These are phyloP conservation scores for Styphnolobium japonicum DNA, from an alignment of 306 rosid genomes.

Conservation along the genomic window DNA sequence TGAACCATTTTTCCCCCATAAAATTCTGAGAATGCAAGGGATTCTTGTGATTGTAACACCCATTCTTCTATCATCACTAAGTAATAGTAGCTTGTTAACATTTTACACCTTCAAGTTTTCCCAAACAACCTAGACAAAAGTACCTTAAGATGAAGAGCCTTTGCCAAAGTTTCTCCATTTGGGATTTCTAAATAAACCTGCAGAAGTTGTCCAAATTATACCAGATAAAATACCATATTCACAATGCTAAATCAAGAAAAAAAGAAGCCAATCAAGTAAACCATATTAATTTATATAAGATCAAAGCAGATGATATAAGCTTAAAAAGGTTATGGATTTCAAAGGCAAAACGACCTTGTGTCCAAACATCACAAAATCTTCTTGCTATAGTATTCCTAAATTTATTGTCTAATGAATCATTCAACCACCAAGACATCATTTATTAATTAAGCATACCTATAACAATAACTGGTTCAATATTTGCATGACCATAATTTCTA, in stretches of 20 bases:
- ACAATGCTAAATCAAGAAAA: background rate
- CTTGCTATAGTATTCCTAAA: background rate
- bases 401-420: background rate
- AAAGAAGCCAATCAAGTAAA: background rate
- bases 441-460: background rate
- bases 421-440: background rate
- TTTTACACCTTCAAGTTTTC: background rate
- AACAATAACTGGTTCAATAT: background rate
- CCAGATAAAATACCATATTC: slow-evolving; percentile 17
- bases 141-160: slow-evolving; percentile 80
- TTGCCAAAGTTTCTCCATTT: slow-evolving; percentile 69
- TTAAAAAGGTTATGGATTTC: background rate
- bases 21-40: slow-evolving; percentile 8
- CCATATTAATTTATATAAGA: background rate
- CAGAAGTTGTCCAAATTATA: slow-evolving; percentile 21
- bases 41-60: background rate
- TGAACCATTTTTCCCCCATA: slow-evolving; percentile 19
- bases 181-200: slow-evolving; percentile 94
- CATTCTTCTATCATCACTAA: slow-evolving; percentile 9
- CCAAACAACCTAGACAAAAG: slow-evolving; percentile 24
- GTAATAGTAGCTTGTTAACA: background rate
- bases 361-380: slow-evolving; percentile 4
- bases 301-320: slow-evolving; percentile 1
- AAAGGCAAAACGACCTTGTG: background rate
- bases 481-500: background rate